Percentiles rank a stretch among this genome's conserved stretches.
Evolutionary conservation across 352 stramenopile species (phyloP).

Genomic region (Phytophthora sansomeana): DNA sequence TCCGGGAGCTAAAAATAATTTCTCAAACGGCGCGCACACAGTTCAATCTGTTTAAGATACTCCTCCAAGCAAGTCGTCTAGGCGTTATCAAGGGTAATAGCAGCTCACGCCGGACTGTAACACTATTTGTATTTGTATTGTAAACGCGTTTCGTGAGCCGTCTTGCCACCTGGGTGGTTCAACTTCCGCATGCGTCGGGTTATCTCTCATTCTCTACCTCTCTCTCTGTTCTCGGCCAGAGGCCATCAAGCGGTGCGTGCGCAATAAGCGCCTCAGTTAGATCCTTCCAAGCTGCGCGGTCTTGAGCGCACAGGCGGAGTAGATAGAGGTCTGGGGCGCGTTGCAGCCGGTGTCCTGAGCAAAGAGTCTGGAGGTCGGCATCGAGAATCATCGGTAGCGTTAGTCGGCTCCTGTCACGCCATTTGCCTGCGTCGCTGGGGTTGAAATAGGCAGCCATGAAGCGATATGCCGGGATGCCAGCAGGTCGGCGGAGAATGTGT

Average conservation of each 20-base stretch:
- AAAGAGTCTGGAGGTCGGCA: conserved; percentile 18
- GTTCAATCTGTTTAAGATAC: too few relatives aligned
- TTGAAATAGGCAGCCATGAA: conserved; percentile 13
- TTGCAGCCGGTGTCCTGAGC: conserved; percentile 7
- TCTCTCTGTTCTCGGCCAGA: conserved; percentile 13
- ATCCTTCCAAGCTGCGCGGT: conserved; percentile 4
- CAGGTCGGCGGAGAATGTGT: conserved; percentile 12
- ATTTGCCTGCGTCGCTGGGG: conserved; percentile 7
- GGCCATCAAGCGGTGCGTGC: conserved; percentile 11
- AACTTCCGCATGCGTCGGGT: conserved; percentile 22
- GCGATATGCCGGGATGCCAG: conserved; percentile 6
- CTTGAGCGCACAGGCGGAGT: conserved; percentile 9
- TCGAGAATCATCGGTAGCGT: conserved; percentile 15
- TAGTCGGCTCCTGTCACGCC: neutral
- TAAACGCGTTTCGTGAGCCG: conserved; percentile 18
- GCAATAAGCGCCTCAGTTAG: conserved; percentile 6
- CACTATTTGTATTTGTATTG: too few relatives aligned
- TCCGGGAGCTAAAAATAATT: too few relatives aligned
- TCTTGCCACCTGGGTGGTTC: conserved; percentile 14
- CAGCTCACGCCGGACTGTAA: too few relatives aligned
- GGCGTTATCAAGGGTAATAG: too few relatives aligned
- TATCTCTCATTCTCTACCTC: conserved; percentile 16
- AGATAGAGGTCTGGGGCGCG: conserved; percentile 10
- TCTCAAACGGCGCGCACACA: too few relatives aligned
- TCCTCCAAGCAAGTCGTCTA: too few relatives aligned